Evolutionary conservation across 331 rosid genomes (phyloP), one percentile per base, ranked within the genome.

Genomic region (Phaseolus coccineus): DNA sequence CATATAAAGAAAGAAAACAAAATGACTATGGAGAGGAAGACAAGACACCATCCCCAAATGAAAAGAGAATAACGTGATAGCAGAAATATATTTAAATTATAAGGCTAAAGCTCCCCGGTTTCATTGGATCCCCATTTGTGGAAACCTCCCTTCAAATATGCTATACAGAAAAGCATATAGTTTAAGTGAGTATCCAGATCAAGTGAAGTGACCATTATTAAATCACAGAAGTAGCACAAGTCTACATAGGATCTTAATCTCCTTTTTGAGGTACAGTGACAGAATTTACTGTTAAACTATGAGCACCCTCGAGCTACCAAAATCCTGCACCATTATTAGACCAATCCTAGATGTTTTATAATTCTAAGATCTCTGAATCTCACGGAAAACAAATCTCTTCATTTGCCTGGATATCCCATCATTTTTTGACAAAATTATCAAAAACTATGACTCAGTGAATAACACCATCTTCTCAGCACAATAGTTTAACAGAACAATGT

Each of bases 51-150:
- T 40, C 52, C 37, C 11, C 4, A 28, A 16, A 35, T 2, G 47
- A 75, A 28, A n/a, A 19, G 13, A 57, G 40, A 72, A 72, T 72
- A 27, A 35, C 53, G 52, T 55, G 14, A 53, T 46, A 9, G 79
- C 31, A 44, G 35, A 72, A 55, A 15, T 27, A 74, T 58, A 59
- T 57, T 44, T 13, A 74, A 42, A 59, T 42, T 16, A 46, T 28
- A 44, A n/a, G 44, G 58, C 73, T 52, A 76, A 63, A 63, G 31
- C 50, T 63, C 63, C 39, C 64, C 27, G 22, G 64, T 64, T 76
- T 64, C 40, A 51, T 22, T 51, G 71, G 37, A 64, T 46, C 15
- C 62, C 76, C 19, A 71, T 16, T 71, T 19, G 40, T 6, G 16
- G 53, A 56, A 35, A 39, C 5, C 35, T 37, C 50, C 50, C 12